These are phyloP conservation scores for Ogataea haglerorum DNA, from an alignment of 805 yeast species.

Conservation along the genomic window DNA sequence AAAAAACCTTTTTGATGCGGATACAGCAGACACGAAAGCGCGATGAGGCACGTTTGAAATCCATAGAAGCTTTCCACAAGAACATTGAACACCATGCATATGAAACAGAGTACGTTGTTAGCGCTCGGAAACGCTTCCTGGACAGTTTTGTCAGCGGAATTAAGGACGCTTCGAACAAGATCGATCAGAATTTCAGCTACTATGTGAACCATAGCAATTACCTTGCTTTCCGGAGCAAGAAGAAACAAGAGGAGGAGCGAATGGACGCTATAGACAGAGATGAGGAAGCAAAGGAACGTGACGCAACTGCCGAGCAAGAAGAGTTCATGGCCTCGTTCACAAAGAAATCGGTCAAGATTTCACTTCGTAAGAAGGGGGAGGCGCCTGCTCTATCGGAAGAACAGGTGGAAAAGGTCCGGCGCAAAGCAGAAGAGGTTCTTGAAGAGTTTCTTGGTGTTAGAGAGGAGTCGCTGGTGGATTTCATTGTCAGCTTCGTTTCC, in stretches of 20 bases:
- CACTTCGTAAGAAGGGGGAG: constrained; percentile 18
- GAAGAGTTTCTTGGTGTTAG: constrained; percentile 52
- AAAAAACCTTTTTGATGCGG: constrained; percentile 14
- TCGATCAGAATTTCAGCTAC: constrained; percentile 35
- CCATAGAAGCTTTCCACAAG: constrained; percentile 33
- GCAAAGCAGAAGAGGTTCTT: constrained; percentile 40
- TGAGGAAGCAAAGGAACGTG: constrained; percentile 31
- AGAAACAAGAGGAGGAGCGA: constrained; percentile 40
- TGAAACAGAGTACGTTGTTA: constrained; percentile 16
- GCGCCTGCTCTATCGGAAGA: background rate
- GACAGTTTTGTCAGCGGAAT: constrained; percentile 29
- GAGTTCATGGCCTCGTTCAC: constrained; percentile 18
- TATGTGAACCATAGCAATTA: constrained; percentile 44
- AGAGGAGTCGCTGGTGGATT: constrained; percentile 48
- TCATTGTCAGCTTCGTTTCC: constrained; percentile 38
- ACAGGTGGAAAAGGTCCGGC: constrained; percentile 28
- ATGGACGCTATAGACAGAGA: constrained; percentile 39
- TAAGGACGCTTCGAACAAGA: constrained; percentile 26
- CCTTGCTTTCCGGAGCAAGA: constrained; percentile 36
- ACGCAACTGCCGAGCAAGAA: constrained; percentile 11
- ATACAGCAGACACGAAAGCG: constrained; percentile 19
- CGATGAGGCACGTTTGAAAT: constrained; percentile 31
- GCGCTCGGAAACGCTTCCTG: constrained; percentile 25
- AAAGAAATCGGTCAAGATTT: constrained; percentile 23
- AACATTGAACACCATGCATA: constrained; percentile 30